These are phyloP conservation scores for Didymella glomerata DNA, from an alignment of 2,329 filamentous ascomycete species.

Conservation along the genomic window DNA sequence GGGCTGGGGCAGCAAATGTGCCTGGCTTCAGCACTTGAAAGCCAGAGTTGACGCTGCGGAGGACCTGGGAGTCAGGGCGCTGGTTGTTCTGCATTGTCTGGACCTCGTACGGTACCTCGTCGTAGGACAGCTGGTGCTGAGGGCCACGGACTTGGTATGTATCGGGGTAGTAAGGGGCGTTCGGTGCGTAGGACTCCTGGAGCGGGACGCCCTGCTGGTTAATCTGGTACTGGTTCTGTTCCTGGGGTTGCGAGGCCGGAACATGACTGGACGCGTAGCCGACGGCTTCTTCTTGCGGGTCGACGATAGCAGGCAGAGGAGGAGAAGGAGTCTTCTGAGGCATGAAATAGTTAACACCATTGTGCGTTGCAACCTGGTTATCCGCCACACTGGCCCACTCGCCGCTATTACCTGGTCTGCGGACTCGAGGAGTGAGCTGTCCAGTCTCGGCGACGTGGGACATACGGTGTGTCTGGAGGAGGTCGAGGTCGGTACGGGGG, in stretches of 20 bases:
- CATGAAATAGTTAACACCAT: slow-evolving; percentile 51
- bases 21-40: slow-evolving; percentile 53
- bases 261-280: slow-evolving; percentile 22
- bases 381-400: slow-evolving; percentile 51
- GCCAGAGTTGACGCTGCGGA: slow-evolving; percentile 54
- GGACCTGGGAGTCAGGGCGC: slow-evolving; percentile 43
- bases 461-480: slow-evolving; percentile 58
- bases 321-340: slow-evolving; percentile 50
- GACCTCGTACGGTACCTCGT: slow-evolving; percentile 43
- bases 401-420: slow-evolving; percentile 48
- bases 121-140: slow-evolving; percentile 47
- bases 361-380: slow-evolving; percentile 40
- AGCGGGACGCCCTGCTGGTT: slow-evolving; percentile 46
- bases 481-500: slow-evolving; percentile 48
- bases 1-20: slow-evolving; percentile 47
- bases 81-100: slow-evolving; percentile 40
- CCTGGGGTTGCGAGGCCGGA: slow-evolving; percentile 15
- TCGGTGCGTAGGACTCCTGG: slow-evolving; percentile 49
- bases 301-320: slow-evolving; percentile 34
- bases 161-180: slow-evolving; percentile 44
- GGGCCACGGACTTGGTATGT: slow-evolving; percentile 51
- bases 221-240: slow-evolving; percentile 14
- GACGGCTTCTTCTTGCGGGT: slow-evolving; percentile 26
- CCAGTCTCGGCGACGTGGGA: slow-evolving; percentile 62
- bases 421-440: slow-evolving; percentile 55